Percentiles rank a stretch among this genome's conserved stretches.
Evolutionary conservation across 2,329 filamentous ascomycete species (phyloP).

Genomic region (Nemania sp.): DNA sequence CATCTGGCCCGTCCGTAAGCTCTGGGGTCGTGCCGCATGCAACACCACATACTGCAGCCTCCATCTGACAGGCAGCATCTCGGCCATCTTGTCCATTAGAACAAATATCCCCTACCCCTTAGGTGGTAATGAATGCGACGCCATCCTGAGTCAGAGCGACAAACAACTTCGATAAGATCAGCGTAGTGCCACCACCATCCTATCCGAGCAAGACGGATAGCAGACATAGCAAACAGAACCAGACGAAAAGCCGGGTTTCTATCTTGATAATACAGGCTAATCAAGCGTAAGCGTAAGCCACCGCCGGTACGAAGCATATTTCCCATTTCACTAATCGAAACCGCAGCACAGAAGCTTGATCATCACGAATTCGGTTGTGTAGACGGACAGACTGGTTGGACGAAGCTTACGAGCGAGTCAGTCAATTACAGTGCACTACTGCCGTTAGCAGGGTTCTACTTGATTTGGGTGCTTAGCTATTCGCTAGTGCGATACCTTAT

Average conservation of each 20-base stretch:
- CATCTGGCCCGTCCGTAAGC: constrained; percentile 1
- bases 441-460: no score
- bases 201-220: background rate
- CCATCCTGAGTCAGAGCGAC: constrained; percentile 22
- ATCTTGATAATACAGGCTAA: background rate
- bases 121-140: constrained; percentile 16
- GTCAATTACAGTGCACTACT: no score
- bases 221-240: constrained; percentile 1
- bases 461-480: background rate
- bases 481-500: constrained; percentile 8
- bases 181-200: constrained; percentile 6
- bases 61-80: constrained; percentile 11
- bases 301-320: background rate
- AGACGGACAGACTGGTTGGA: background rate
- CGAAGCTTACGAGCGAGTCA: constrained; percentile 7
- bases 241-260: background rate
- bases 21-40: constrained; percentile 8
- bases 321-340: background rate
- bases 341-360: background rate
- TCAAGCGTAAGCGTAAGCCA: background rate
- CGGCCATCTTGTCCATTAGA: constrained; percentile 1
- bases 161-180: constrained; percentile 14
- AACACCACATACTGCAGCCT: constrained; percentile 13
- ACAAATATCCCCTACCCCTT: constrained; percentile 1
- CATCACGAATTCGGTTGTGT: background rate